phyloP scores from a whole-genome alignment of 768 basidiomycete genomes.

The Lentinus brumalis region DNA sequence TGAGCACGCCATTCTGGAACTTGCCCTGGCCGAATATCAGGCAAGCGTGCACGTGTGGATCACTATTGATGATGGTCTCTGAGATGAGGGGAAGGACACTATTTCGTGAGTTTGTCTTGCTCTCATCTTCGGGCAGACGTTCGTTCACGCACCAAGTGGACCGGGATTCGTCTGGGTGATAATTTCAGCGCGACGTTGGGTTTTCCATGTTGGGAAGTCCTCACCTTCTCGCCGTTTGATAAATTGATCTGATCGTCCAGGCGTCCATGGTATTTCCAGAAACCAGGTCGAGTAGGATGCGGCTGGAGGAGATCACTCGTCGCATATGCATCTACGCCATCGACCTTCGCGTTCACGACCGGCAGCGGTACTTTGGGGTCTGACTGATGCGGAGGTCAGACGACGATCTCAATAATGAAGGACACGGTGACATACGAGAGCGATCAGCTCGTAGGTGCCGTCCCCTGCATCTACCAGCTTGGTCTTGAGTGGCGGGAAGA shows the following conservation, averaged over 20 bases:
- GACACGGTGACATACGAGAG: not conserved
- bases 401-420: too few species aligned
- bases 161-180: constrained; percentile 38
- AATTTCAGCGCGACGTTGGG: not conserved
- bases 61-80: constrained; percentile 37
- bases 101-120: too few species aligned
- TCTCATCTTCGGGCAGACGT: not conserved
- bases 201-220: not conserved
- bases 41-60: constrained; percentile 35
- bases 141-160: constrained; percentile 32
- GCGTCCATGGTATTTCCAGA: constrained; percentile 45
- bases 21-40: constrained; percentile 46
- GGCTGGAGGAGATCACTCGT: constrained; percentile 43
- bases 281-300: constrained; percentile 41
- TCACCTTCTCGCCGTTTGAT: constrained; percentile 43
- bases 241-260: constrained; percentile 50
- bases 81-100: constrained; percentile 29
- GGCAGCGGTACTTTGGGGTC: constrained; percentile 2
- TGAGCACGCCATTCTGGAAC: constrained; percentile 42
- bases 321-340: constrained; percentile 37
- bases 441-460: constrained; percentile 11
- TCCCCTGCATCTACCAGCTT: constrained; percentile 1
- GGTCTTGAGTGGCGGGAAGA: not conserved
- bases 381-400: not conserved
- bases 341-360: constrained; percentile 19